A percentile compares a stretch with the other conserved stretches of the same genome.
Evolutionary conservation across 2,329 filamentous ascomycete genomes (phyloP).

Genomic region (Cladosporium sp.): DNA sequence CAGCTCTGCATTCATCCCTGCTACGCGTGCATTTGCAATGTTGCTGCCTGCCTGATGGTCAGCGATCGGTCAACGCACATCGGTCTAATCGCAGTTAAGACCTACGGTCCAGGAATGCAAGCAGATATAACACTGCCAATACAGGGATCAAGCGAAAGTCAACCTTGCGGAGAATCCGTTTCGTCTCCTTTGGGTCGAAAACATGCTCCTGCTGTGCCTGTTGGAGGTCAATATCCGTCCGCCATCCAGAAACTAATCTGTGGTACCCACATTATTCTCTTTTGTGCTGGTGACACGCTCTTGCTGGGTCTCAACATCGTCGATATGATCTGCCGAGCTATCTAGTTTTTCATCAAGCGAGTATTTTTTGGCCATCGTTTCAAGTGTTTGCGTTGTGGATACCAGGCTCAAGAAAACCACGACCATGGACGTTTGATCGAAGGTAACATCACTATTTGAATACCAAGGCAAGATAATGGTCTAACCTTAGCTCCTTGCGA

Average conservation of each 20-base stretch:
- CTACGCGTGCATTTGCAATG: constrained; percentile 38
- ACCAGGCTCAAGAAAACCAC: neutral
- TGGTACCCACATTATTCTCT: neutral
- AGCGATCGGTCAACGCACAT: neutral
- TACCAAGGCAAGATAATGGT: neutral
- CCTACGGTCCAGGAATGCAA: constrained; percentile 46
- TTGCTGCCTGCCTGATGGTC: constrained; percentile 1
- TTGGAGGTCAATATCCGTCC: neutral
- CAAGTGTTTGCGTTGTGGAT: neutral
- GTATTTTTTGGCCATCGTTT: neutral
- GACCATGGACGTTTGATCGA: neutral
- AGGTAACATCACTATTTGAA: neutral
- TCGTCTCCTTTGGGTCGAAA: constrained; percentile 35
- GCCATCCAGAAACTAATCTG: neutral
- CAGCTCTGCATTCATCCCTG: constrained; percentile 36
- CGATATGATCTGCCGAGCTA: constrained; percentile 8
- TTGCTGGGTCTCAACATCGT: constrained; percentile 12
- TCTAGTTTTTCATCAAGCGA: constrained; percentile 9
- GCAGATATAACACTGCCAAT: constrained; percentile 44
- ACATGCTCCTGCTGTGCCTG: constrained; percentile 1
- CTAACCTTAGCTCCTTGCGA: neutral
- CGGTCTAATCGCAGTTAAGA: neutral
- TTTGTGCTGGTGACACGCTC: neutral
- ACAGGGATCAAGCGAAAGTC: constrained; percentile 53
- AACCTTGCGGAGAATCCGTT: constrained; percentile 49